Base-by-base conservation (phyloP, 805 yeast species). In the Wickerhamia fluorescens region DNA sequence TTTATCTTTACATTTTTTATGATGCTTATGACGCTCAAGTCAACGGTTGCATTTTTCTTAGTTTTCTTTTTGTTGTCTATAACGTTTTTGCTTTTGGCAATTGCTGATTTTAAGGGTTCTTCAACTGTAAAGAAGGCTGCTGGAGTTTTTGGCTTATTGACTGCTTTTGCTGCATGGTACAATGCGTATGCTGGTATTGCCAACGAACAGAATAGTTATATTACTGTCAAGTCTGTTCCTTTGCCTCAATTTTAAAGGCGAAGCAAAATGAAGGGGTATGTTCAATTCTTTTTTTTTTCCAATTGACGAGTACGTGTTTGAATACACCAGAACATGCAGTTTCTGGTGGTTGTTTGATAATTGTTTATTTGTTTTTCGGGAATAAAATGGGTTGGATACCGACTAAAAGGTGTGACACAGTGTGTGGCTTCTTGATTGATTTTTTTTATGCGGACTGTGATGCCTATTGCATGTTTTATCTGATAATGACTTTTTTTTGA, bases 181-280 rank as follows among this genome's bases (percentile, higher is more conserved):
- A 60, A 60, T 40, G 69, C 69, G 10, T 63, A 58, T 31, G 68
- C 68, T 11, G 69, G 69, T 58, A 37, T 63, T 23, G 64, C 84
- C 17, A 80, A 69, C 35, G 59, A 57, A 20, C 78, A 75, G 45
- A 82, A 81, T 53, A 61, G 85, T 4, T 79, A 76, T 48, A 26
- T 79, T 25, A 58, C 68, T 16, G 60, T 65, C 24, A 58, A 60
- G 42, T 72, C 73, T 13, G 44, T 69, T 16, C 72, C 61, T 29
- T 72, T 76, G 70, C 79, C 79, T 24, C 58, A 48, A 36, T 47
- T 38, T n/a, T n/a, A n/a, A n/a, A n/a, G n/a, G n/a, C n/a, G n/a
- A n/a, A n/a, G n/a, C n/a, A n/a, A n/a, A 25, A n/a, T n/a, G n/a
- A n/a, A n/a, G n/a, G n/a, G n/a, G n/a, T n/a, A n/a, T n/a, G n/a